Evolutionary conservation across 768 basidiomycete genomes (phyloP).

Genomic region (Hericium coralloides): DNA sequence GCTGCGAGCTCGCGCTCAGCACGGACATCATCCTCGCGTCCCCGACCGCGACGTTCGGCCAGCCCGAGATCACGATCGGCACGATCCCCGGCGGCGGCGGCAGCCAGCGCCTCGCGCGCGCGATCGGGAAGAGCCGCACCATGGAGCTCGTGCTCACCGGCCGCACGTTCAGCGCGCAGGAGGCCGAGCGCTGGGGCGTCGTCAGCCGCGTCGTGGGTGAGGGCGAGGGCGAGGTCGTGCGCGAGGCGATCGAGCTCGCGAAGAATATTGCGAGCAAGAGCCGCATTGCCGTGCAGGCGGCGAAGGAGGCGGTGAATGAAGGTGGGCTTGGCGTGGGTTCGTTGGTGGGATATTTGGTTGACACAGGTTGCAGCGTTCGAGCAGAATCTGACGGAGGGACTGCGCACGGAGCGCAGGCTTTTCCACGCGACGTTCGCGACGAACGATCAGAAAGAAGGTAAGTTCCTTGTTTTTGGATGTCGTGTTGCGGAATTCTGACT

Average conservation of each 20-base stretch:
- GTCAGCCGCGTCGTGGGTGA: slow-evolving; percentile 74
- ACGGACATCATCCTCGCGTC: slow-evolving; percentile 93
- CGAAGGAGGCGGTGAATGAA: slow-evolving; percentile 91
- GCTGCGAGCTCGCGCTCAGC: slow-evolving; percentile 94
- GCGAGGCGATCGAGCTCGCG: slow-evolving; percentile 79
- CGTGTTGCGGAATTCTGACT: slow-evolving; percentile 2
- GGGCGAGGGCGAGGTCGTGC: slow-evolving; percentile 71
- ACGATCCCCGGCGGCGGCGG: slow-evolving; percentile 94
- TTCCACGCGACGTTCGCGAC: slow-evolving; percentile 94
- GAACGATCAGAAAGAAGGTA: slow-evolving; percentile 91
- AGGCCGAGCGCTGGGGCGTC: slow-evolving; percentile 84
- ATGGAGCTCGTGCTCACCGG: slow-evolving; percentile 96
- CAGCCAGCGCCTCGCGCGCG: slow-evolving; percentile 78
- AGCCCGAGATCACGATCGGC: slow-evolving; percentile 94
- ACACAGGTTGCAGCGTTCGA: slow-evolving; percentile 55
- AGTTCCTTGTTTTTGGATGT: slow-evolving; percentile 17
- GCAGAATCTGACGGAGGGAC: slow-evolving; percentile 68
- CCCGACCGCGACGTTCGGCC: slow-evolving; percentile 86
- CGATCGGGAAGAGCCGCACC: slow-evolving; percentile 85
- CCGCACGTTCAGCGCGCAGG: slow-evolving; percentile 65
- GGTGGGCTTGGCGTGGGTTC: slow-evolving; percentile 33
- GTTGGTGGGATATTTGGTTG: not conserved
- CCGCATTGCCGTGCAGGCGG: slow-evolving; percentile 73
- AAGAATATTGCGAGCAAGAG: slow-evolving; percentile 76
- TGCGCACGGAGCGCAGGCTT: slow-evolving; percentile 78